Conservation (phyloP, 2,329 filamentous ascomycete species). For the Paraphaeosphaeria minitans region DNA sequence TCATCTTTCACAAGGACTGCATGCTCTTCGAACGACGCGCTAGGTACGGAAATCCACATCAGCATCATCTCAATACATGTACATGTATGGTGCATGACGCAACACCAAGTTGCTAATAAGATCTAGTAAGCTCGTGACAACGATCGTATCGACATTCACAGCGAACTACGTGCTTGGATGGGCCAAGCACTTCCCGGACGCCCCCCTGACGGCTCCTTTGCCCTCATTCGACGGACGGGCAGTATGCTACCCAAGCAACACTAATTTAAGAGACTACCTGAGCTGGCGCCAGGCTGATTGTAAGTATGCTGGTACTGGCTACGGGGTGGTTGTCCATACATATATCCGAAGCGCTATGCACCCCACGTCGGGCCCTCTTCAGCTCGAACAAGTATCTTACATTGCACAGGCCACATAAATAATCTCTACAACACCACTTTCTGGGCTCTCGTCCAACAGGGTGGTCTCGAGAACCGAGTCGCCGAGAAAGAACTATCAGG, state of each 20-base stretch:
- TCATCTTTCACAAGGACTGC: conserved; percentile 84
- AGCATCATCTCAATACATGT: background rate
- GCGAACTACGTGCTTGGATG: conserved; percentile 86
- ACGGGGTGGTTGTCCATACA: background rate
- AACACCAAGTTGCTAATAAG: conserved; percentile 22
- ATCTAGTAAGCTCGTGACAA: conserved; percentile 83
- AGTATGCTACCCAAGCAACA: conserved; percentile 82
- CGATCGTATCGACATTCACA: conserved; percentile 90
- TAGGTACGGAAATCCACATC: conserved; percentile 58
- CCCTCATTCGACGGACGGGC: conserved; percentile 93
- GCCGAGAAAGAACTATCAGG: conserved; percentile 84
- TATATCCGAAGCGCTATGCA: conserved; percentile 4
- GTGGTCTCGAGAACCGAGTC: conserved; percentile 74
- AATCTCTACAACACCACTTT: conserved; percentile 98
- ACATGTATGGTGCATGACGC: background rate
- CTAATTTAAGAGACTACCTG: conserved; percentile 90
- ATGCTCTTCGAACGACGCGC: conserved; percentile 83
- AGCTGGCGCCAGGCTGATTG: conserved; percentile 97
- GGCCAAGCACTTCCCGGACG: conserved; percentile 75
- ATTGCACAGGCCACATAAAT: conserved; percentile 80
- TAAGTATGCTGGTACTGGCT: conserved; percentile 51
- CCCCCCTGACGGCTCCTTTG: conserved; percentile 71
- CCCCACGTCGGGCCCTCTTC: background rate
- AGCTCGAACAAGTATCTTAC: conserved; percentile 15
- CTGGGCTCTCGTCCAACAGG: conserved; percentile 83